Base-by-base conservation (phyloP, 495 filamentous ascomycete species). In the Xylaria telfairii region DNA sequence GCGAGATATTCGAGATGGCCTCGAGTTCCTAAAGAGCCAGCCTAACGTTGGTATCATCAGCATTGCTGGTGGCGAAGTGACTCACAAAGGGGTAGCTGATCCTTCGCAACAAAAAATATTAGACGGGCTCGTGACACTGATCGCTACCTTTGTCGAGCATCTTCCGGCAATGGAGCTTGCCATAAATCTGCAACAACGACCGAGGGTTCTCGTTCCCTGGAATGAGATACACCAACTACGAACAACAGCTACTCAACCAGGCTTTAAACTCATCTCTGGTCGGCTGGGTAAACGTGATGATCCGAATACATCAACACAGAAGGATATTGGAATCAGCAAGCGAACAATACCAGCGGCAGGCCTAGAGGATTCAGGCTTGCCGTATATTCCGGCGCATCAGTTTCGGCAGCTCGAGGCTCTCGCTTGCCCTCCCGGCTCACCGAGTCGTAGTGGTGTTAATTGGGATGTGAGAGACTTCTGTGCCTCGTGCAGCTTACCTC, bases 121-220 rank as follows among this genome's bases (percentile, higher is more conserved):
- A 80, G 89, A 91, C 81, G 87, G 86, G 42, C 86, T 92, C 34
- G 84, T 85, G 17, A 81, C 86, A 0, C 89, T 93, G 83, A 90
- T 94, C 51, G 83, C 89, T 44, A 80, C 85, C 1, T 95, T 95
- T 67, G 84, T 85, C n/a, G 73, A 91, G 69, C 84, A 90, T 72
- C 84, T 96, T 6, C 93, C 92, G 1, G 87, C 93, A 64, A 93
- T 96, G 92, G 90, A 93, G 69, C 80, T 96, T 44, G 90, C 91
- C 0, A 90, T 96, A 80, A 96, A 96, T 76, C 74, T 93, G 30
- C 88, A 92, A 53, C 91, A 94, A 72, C 87, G 92, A 72, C 92
- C 93, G n/a, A 85, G 92, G 17, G 86, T 95, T 6, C 84, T 93
- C 2, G 88, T 92, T 0, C 90, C 92, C 3, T 92, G 89, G 85